Conservation (phyloP, 768 basidiomycete genomes). For the Pleurotus djamor region DNA sequence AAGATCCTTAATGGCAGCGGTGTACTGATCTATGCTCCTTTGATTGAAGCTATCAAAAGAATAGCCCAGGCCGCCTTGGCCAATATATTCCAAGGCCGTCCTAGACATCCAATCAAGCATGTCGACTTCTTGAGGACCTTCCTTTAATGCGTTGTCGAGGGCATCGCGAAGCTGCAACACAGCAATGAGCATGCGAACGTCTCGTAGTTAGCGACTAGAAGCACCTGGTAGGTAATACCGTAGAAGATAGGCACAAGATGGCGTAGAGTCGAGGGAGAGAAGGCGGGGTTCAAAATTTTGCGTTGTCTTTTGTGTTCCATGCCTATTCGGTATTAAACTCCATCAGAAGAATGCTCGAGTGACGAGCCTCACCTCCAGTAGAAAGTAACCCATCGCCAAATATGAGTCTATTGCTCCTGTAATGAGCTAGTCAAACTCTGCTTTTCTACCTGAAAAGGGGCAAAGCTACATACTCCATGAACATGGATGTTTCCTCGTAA, state of each 20-base stretch:
- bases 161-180: slow-evolving; percentile 21
- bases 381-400: slow-evolving; percentile 16
- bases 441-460: background rate
- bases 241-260: slow-evolving; percentile 32
- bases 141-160: slow-evolving; percentile 17
- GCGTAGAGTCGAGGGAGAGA: slow-evolving; percentile 37
- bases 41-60: slow-evolving; percentile 38
- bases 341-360: too few species aligned
- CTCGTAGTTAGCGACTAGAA: background rate
- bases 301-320: slow-evolving; percentile 39
- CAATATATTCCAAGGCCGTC: slow-evolving; percentile 45
- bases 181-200: background rate
- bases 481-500: slow-evolving; percentile 24
- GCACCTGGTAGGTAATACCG: slow-evolving; percentile 23
- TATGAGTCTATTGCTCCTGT: slow-evolving; percentile 9
- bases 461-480: slow-evolving; percentile 20
- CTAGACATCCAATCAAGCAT: slow-evolving; percentile 32
- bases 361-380: slow-evolving; percentile 11
- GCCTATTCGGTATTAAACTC: slow-evolving; percentile 18
- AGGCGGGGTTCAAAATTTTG: slow-evolving; percentile 43
- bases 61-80: slow-evolving; percentile 43
- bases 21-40: slow-evolving; percentile 27
- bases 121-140: slow-evolving; percentile 34
- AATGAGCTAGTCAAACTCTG: background rate
- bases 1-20: slow-evolving; percentile 25